Evolutionary conservation across 2,329 filamentous ascomycete species (phyloP).

Genomic region (Emmonsia crescens): DNA sequence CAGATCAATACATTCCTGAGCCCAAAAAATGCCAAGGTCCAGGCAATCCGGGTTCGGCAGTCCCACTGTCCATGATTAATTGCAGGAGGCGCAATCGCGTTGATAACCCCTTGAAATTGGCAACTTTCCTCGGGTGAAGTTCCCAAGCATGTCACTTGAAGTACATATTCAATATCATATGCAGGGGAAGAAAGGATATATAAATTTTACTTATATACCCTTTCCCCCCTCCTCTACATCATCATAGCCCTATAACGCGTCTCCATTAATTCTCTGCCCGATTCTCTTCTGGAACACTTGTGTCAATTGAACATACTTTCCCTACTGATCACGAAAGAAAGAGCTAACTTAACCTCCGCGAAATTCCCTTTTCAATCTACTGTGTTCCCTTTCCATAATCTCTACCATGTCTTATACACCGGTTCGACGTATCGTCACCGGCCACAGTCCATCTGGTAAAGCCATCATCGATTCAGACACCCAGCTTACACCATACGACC

Average conservation of each 20-base stretch:
- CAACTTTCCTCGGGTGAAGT: neutral
- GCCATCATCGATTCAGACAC: slow-evolving; percentile 20
- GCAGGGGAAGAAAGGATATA: neutral
- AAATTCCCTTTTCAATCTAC: neutral
- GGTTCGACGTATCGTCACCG: slow-evolving; percentile 18
- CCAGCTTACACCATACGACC: slow-evolving; percentile 17
- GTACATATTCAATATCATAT: neutral
- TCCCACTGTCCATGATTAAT: neutral
- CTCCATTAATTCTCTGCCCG: neutral
- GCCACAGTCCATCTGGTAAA: slow-evolving; percentile 18
- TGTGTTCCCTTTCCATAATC: neutral
- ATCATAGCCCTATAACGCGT: neutral
- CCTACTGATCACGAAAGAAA: neutral
- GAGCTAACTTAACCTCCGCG: neutral
- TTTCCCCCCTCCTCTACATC: neutral
- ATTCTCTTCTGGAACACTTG: neutral
- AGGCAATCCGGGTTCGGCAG: neutral
- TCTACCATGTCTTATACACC: slow-evolving; percentile 7
- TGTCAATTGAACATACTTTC: neutral
- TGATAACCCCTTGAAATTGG: neutral
- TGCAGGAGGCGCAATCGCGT: neutral
- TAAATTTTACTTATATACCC: neutral
- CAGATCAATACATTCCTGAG: neutral
- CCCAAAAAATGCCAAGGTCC: neutral
- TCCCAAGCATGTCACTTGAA: neutral